Conservation (phyloP, 1,284 basidiomycete genomes). For the Trichosporon sp. region DNA sequence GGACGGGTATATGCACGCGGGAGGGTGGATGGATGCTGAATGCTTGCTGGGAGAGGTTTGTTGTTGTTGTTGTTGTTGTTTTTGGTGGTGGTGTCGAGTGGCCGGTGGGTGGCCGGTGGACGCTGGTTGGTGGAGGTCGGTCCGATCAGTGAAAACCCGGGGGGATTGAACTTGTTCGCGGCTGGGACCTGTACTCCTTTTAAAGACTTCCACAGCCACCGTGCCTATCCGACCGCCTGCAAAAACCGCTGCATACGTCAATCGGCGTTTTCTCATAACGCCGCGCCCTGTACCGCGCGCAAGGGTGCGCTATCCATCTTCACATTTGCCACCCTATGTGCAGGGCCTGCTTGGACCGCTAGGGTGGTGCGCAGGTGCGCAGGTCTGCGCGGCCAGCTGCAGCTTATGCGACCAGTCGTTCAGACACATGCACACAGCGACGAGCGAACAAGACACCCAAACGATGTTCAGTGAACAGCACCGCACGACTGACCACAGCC, state of each 20-base stretch:
- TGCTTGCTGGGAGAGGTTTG: not conserved
- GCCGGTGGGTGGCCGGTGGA: not conserved
- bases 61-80: slow-evolving; percentile 11
- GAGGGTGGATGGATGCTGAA: slow-evolving; percentile 2
- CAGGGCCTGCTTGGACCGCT: slow-evolving; percentile 1
- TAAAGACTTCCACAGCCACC: slow-evolving; percentile 19
- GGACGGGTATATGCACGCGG: slow-evolving; percentile 19
- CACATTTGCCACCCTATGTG: slow-evolving; percentile 16
- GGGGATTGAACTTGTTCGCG: slow-evolving; percentile 19
- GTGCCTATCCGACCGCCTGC: slow-evolving; percentile 19
- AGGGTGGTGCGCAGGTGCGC: not conserved
- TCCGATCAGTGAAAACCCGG: slow-evolving; percentile 20
- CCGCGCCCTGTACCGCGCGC: slow-evolving; percentile 15
- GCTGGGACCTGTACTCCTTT: slow-evolving; percentile 19
- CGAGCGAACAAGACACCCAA: not conserved
- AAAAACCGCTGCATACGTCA: slow-evolving; percentile 16
- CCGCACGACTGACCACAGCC: not conserved
- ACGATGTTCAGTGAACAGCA: not conserved
- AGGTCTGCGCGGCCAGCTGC: not conserved
- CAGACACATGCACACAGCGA: slow-evolving; percentile 8
- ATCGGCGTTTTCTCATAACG: slow-evolving; percentile 16
- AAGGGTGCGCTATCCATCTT: slow-evolving; percentile 12
- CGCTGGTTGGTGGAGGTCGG: slow-evolving; percentile 18
- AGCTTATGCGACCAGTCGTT: not conserved
- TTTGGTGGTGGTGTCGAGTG: slow-evolving; percentile 2